Conservation (phyloP, 148 eudicot species). For the Rhododendron vialii region DNA sequence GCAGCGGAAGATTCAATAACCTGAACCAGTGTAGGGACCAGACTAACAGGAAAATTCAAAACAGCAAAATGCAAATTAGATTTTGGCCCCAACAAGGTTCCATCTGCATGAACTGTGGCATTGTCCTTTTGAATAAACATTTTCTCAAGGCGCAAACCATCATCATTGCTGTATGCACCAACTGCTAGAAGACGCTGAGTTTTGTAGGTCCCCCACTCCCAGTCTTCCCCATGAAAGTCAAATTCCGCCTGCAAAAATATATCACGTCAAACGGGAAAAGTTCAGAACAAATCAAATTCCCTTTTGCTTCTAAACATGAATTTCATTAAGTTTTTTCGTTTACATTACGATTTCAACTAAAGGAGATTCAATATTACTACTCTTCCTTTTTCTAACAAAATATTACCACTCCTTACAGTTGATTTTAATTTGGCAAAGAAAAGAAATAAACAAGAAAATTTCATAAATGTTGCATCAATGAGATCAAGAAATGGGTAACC, state of each 20-base stretch:
- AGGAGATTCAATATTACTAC: neutral
- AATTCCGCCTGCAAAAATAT: conserved; percentile 72
- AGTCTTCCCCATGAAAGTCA: conserved; percentile 96
- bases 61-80: conserved; percentile 99
- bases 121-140: conserved; percentile 96
- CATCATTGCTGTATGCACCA: conserved; percentile 96
- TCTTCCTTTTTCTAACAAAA: neutral
- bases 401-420: neutral
- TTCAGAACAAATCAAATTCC: neutral
- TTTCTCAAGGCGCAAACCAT: conserved; percentile 94
- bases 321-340: neutral
- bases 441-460: neutral
- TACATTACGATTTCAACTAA: neutral
- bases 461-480: neutral
- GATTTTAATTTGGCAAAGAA: neutral
- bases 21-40: conserved; percentile 89
- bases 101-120: conserved; percentile 98
- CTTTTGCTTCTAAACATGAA: neutral
- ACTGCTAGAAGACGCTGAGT: conserved; percentile 94
- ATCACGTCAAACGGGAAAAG: neutral
- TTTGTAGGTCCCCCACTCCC: conserved; percentile 99
- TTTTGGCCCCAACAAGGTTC: conserved; percentile 89
- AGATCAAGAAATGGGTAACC: neutral
- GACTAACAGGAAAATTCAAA: conserved; percentile 93
- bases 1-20: conserved; percentile 89